Base-by-base conservation (phyloP, 352 stramenopile species). In the Chrysophaeum taylorii region DNA sequence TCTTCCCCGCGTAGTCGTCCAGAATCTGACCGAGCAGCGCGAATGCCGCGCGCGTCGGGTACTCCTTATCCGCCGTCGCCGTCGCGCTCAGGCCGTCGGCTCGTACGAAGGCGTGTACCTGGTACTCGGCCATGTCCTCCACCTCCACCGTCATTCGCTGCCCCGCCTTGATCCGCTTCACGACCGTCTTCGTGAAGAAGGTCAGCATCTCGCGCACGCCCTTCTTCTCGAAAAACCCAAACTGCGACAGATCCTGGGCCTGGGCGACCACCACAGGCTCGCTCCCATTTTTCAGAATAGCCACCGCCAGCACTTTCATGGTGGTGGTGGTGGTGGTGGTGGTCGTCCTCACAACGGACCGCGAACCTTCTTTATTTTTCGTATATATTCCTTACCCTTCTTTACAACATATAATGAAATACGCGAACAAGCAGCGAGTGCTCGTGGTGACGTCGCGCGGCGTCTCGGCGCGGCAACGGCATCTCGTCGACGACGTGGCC, bases 181-280 rank as follows among this genome's bases (percentile, higher is more conserved):
- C 90, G 75, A 99, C 97, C 70, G 93, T 98, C 80, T 96, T 96
- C 76, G 90, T 97, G 82, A 99, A 96, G 80, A 99, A 98, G 68
- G 94, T 97, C 67, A 98, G 89, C 92, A 98, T 98, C 84, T 98
- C 92, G 71, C 94, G 93, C 23, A 98, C 84, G 29, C 61, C 62
- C 57, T 15, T 29, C 36, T 37, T 31, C 80, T 94, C 83, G 73
- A 94, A 94, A 73, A 90, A 94, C 36, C 85, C 84, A 77, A 89
- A 94, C 7, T 77, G 84, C 38, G 75, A 83, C 7, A 94, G 79
- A 43, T 94, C 87, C 52, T 70, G 81, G 4, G 79, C 82, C 54
- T 85, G 77, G 25, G 69, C 75, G 37, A 91, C 76, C 43, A 85
- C 79, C 38, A 91, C 78, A 23, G 87, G 85, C 48, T 92, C 85